Conservation (phyloP, 176 grass and related monocot genomes). For the Pontederia crassipes region DNA sequence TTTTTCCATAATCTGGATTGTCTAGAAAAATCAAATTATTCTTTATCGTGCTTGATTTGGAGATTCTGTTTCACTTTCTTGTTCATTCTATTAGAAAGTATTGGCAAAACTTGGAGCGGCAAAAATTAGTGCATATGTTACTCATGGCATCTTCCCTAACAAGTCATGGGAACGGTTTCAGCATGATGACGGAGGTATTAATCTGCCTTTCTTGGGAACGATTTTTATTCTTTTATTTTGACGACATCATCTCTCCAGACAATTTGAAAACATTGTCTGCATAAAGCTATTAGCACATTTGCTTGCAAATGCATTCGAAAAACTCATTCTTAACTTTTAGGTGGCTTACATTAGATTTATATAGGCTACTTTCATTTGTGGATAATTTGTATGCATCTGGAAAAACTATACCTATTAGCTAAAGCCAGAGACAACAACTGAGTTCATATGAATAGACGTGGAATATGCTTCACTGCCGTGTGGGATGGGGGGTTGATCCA, state of each 20-base stretch:
- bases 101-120: conserved; percentile 48
- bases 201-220: neutral
- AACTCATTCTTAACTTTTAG: too few species aligned
- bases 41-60: neutral
- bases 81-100: conserved; percentile 27
- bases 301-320: neutral
- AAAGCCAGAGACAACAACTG: too few species aligned
- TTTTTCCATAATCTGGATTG: too few species aligned
- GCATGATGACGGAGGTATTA: conserved; percentile 49
- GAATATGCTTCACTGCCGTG: too few species aligned
- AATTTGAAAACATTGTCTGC: neutral
- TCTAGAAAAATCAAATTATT: too few species aligned
- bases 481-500: too few species aligned
- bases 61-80: neutral
- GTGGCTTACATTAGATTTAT: too few species aligned
- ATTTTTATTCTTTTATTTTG: neutral
- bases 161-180: conserved; percentile 61
- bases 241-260: neutral
- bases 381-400: too few species aligned
- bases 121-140: conserved; percentile 93
- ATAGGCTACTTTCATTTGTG: too few species aligned
- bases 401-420: too few species aligned
- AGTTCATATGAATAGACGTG: too few species aligned
- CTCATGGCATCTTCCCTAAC: conserved; percentile 87
- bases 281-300: neutral